Percentiles rank a stretch among this genome's conserved stretches.
phyloP scores from a whole-genome alignment of 495 filamentous ascomycete genomes.

The Durotheca rogersii region DNA sequence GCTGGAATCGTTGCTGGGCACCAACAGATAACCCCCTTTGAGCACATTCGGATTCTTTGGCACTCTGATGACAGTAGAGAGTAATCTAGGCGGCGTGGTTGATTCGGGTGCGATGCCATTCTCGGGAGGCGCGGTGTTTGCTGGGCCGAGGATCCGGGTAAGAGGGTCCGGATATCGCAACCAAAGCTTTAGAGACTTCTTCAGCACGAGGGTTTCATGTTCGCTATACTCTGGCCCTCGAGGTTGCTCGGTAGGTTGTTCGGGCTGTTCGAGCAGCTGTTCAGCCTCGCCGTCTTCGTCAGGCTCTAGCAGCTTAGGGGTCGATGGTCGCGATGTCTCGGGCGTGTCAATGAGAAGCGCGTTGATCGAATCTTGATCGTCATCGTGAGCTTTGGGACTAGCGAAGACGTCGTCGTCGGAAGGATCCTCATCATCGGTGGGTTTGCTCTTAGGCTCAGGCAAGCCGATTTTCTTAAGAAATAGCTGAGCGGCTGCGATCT shows the following conservation, averaged over 20 bases:
- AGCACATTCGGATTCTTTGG: constrained; percentile 73
- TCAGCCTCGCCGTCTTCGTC: constrained; percentile 12
- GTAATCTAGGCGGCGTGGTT: constrained; percentile 52
- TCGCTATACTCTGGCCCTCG: constrained; percentile 51
- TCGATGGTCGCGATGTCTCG: constrained; percentile 39
- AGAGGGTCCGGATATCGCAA: constrained; percentile 69
- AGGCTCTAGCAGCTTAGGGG: constrained; percentile 26
- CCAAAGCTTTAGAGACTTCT: constrained; percentile 78
- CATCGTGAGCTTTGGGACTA: constrained; percentile 23
- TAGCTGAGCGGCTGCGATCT: constrained; percentile 76
- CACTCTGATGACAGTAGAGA: constrained; percentile 67
- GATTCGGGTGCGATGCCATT: constrained; percentile 56
- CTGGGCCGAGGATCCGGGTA: constrained; percentile 68
- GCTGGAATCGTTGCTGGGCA: constrained; percentile 69
- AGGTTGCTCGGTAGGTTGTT: constrained; percentile 13
- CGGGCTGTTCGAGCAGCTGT: constrained; percentile 9
- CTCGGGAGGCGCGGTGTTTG: constrained; percentile 72
- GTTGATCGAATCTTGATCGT: constrained; percentile 36
- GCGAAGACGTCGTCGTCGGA: constrained; percentile 45
- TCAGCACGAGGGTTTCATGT: constrained; percentile 59
- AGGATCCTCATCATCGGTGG: constrained; percentile 31
- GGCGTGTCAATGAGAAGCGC: constrained; percentile 49
- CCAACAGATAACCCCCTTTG: constrained; percentile 81
- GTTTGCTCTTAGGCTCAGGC: constrained; percentile 26
- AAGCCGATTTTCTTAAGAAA: constrained; percentile 58